Base-by-base conservation (phyloP, 192 early-diverging fungal genomes). In the Podila epigama region DNA sequence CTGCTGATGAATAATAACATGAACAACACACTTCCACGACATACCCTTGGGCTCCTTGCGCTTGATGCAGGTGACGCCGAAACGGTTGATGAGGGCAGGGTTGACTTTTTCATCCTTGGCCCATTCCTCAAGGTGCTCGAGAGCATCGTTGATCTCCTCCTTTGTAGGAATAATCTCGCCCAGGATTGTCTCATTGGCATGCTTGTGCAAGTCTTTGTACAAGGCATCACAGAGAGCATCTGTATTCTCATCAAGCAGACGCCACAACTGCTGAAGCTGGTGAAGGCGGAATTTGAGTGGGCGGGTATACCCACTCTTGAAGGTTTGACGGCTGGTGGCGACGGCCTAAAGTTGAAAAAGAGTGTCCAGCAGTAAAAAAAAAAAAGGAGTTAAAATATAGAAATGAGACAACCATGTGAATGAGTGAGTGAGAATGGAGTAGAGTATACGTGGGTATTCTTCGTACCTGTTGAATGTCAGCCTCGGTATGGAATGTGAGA, bases 1-100 rank as follows among this genome's bases (percentile, higher is more conserved):
- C n/a, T n/a, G n/a, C n/a, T n/a, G n/a, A n/a, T n/a, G n/a, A n/a
- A n/a, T n/a, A n/a, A n/a, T n/a, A n/a, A n/a, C n/a, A n/a, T n/a
- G n/a, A n/a, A n/a, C n/a, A 6, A 15, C 22, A 51, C 13, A 51
- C 48, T 12, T 6, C 22, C 48, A 51, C 18, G 94, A 89, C 29
- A 90, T 84, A 66, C 96, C 96, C 60, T 91, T 85, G 3, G 96
- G 95, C 34, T 93, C 92, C 59, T 84, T 87, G 63, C 91, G 90
- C 56, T 88, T 79, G 42, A 84, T 66, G 29, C 80, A 67, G 13
- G 55, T 69, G 70, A 83, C 82, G 25, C 87, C 51, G 48, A 87
- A 13, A 32, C 80, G 31, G 55, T 89, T 84, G n/a, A 83, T 58
- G 22, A 84, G 69, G 6, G 73, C 55, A 57, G 87, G 85, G 51